Base-by-base conservation (phyloP, 345 rosid genomes). In the Acer negundo region DNA sequence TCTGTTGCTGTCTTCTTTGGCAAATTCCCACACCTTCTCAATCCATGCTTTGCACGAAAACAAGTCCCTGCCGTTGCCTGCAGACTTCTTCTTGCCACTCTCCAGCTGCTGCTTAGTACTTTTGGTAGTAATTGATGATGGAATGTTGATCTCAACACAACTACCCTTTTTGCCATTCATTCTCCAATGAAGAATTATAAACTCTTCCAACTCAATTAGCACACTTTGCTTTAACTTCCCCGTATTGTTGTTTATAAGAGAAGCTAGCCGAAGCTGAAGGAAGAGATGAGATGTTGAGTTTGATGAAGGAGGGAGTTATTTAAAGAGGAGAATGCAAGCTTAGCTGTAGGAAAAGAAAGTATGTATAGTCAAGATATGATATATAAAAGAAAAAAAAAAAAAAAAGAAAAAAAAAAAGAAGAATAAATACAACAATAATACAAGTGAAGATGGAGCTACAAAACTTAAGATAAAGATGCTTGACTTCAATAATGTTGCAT, bases 91-190 rank as follows among this genome's bases (percentile, higher is more conserved):
- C 65, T 77, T 75, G 46, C 77, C 77, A 3, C 8, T 51, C 38
- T 69, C 84, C 13, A 47, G 72, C 66, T 31, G 72, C 69, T 80
- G 82, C 44, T 58, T 35, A 35, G 38, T 35, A 35, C 38, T 46
- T 77, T 84, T 89, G 62, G 77, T 35, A 22, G 64, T 35, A 22
- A 55, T 70, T 46, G 61, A 68, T 10, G 80, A 24, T 62, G 88
- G 85, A 76, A 85, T 84, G 72, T 82, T 70, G 80, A 84, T 89
- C 73, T 64, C 79, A 59, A 84, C 38, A 38, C 86, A 77, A 22
- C 88, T 84, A 26, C 88, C 84, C 82, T 80, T 91, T 65, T 91
- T 88, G 0, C 89, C 95, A 77, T 86, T 87, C 92, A 91, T 91
- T 87, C 84, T 87, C 82, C 87, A 85, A 20, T 74, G 62, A 81